Conservation (phyloP, 1,139 yeast species). For the Geotrichum macrosporum region DNA sequence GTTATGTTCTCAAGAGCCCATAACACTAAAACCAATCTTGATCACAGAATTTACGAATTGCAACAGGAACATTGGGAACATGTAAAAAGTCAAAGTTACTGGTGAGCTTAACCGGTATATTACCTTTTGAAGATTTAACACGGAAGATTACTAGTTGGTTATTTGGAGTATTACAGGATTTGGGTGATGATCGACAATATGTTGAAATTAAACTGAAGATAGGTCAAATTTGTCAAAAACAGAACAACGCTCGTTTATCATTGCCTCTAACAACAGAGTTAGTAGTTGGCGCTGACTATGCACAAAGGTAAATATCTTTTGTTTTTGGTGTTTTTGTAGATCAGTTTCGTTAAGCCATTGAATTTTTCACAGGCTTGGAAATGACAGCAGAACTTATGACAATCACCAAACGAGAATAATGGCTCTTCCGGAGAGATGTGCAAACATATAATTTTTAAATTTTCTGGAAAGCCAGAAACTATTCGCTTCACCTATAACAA, state of each 20-base stretch:
- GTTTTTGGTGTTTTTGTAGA: too few species aligned
- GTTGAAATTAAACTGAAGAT: slow-evolving; percentile 80
- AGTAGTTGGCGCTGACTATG: slow-evolving; percentile 51
- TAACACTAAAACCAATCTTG: not conserved
- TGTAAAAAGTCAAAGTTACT: slow-evolving; percentile 21
- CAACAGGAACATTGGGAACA: not conserved
- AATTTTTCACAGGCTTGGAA: too few species aligned
- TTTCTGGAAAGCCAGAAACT: too few species aligned
- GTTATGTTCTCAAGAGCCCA: not conserved
- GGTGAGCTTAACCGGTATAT: slow-evolving; percentile 59
- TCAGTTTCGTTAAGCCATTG: too few species aligned
- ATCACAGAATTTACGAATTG: not conserved
- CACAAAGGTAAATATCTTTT: too few species aligned
- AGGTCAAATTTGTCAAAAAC: slow-evolving; percentile 69
- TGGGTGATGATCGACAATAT: slow-evolving; percentile 55
- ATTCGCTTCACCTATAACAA: slow-evolving; percentile 35
- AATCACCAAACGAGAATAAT: too few species aligned
- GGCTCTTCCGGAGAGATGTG: too few species aligned
- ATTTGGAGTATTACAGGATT: slow-evolving; percentile 68
- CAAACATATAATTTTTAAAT: too few species aligned
- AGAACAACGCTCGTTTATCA: slow-evolving; percentile 57
- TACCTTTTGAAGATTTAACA: slow-evolving; percentile 79
- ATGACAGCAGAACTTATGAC: too few species aligned
- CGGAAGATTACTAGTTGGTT: slow-evolving; percentile 88
- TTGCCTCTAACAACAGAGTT: slow-evolving; percentile 77